These are phyloP conservation scores for Wickerhamomyces sydowiorum DNA, from an alignment of 805 yeast species.

Conservation along the genomic window DNA sequence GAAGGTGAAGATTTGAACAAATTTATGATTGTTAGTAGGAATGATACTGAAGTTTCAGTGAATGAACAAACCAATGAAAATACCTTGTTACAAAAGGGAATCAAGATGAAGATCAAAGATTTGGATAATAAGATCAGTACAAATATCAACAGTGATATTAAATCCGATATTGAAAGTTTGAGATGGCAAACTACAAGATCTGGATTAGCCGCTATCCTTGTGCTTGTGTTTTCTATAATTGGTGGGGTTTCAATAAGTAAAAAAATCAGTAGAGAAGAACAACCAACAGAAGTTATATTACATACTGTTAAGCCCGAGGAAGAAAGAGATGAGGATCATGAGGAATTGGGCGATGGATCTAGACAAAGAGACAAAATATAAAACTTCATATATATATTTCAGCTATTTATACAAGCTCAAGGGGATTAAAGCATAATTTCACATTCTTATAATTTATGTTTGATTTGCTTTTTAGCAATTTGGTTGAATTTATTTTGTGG, in stretches of 20 bases:
- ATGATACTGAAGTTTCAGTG: conserved; percentile 76
- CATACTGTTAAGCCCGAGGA: conserved; percentile 26
- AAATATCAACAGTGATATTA: conserved; percentile 71
- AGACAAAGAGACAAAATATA: too few relatives aligned
- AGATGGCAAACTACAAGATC: conserved; percentile 92
- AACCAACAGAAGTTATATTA: conserved; percentile 29
- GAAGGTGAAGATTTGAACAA: conserved; percentile 75
- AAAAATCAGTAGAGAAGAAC: conserved; percentile 26
- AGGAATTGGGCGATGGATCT: conserved; percentile 24
- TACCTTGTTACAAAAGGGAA: conserved; percentile 62
- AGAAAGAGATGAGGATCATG: conserved; percentile 17
- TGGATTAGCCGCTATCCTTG: conserved; percentile 72
- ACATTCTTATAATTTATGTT: conserved; percentile 49
- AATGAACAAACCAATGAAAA: conserved; percentile 85
- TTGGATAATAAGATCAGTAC: conserved; percentile 80
- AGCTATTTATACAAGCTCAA: conserved; percentile 1
- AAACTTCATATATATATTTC: neutral
- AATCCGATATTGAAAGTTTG: conserved; percentile 80
- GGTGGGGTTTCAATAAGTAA: conserved; percentile 41
- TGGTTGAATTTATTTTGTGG: conserved; percentile 66
- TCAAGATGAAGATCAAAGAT: conserved; percentile 71
- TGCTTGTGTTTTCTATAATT: conserved; percentile 57
- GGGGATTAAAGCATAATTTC: neutral
- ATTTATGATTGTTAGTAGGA: conserved; percentile 49
- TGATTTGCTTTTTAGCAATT: conserved; percentile 46